phyloP scores from a whole-genome alignment of 2,329 filamentous ascomycete genomes.

The Botrytis galanthina region DNA sequence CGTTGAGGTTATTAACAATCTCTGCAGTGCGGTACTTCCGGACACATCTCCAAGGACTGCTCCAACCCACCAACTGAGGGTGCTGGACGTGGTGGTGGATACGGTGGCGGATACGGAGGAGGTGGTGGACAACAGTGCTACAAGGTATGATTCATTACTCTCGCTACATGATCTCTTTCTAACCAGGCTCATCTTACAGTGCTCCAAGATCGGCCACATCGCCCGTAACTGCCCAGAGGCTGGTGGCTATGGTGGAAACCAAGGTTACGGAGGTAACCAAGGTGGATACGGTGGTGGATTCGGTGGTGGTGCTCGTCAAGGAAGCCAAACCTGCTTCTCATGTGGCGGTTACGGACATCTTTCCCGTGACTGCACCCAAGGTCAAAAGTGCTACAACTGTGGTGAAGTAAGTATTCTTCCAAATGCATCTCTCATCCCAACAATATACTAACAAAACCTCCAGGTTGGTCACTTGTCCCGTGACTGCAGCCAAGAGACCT shows the following conservation, averaged over 20 bases:
- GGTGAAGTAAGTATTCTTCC: constrained; percentile 75
- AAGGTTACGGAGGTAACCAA: constrained; percentile 41
- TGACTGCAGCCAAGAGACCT: constrained; percentile 91
- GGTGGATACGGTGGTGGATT: constrained; percentile 42
- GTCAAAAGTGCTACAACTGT: constrained; percentile 99
- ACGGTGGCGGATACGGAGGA: constrained; percentile 40
- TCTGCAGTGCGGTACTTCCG: constrained; percentile 65
- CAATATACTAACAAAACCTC: not conserved
- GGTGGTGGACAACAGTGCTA: constrained; percentile 73
- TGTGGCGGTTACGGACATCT: constrained; percentile 97
- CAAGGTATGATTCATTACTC: constrained; percentile 51
- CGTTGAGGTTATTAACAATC: not conserved
- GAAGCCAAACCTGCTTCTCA: constrained; percentile 91
- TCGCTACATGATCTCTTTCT: constrained; percentile 2
- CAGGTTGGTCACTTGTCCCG: constrained; percentile 44
- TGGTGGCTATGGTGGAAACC: constrained; percentile 41
- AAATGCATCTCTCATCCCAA: not conserved
- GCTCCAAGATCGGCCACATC: constrained; percentile 93
- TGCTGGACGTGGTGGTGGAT: constrained; percentile 35
- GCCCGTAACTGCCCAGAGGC: constrained; percentile 80
- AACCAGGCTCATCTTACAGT: constrained; percentile 48
- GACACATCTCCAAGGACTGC: constrained; percentile 84
- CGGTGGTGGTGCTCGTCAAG: constrained; percentile 50
- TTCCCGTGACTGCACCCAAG: constrained; percentile 95
- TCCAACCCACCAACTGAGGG: constrained; percentile 38